Percentiles rank a stretch among this genome's conserved stretches.
phyloP scores from a whole-genome alignment of 495 filamentous ascomycete genomes.

The Tirmania nivea region DNA sequence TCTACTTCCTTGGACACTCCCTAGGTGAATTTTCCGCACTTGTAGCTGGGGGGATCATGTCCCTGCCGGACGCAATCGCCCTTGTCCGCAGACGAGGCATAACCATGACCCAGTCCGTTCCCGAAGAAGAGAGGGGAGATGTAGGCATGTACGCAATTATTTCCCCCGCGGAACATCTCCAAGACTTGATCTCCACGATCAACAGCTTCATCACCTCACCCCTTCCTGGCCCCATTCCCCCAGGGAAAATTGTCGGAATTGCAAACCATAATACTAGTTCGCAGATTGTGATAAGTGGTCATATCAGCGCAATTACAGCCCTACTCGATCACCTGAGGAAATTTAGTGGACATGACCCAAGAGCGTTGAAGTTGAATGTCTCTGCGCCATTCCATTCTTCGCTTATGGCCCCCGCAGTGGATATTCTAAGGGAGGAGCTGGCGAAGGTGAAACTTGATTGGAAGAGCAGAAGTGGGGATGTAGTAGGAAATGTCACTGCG shows the following conservation, averaged over 20 bases:
- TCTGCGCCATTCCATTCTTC: constrained; percentile 85
- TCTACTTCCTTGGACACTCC: constrained; percentile 76
- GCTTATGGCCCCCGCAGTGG: constrained; percentile 68
- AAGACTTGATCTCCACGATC: constrained; percentile 44
- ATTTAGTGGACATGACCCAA: constrained; percentile 81
- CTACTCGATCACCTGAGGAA: constrained; percentile 77
- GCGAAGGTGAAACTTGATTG: constrained; percentile 31
- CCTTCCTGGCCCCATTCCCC: constrained; percentile 45
- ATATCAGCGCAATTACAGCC: constrained; percentile 59
- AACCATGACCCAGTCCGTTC: constrained; percentile 51
- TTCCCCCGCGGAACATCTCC: constrained; percentile 55
- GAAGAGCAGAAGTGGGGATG: constrained; percentile 43
- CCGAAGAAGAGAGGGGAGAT: constrained; percentile 40
- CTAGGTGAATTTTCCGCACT: constrained; percentile 90
- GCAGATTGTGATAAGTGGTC: constrained; percentile 86
- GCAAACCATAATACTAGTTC: constrained; percentile 92
- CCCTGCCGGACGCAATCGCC: constrained; percentile 52
- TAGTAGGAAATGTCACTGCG: constrained; percentile 69
- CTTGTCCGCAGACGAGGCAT: constrained; percentile 63
- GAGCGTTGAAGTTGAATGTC: constrained; percentile 68
- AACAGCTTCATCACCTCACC: constrained; percentile 48
- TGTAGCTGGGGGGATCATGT: constrained; percentile 56
- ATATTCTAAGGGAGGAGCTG: constrained; percentile 45
- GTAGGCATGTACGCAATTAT: constrained; percentile 90
- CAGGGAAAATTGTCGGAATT: constrained; percentile 57